Base-by-base conservation (phyloP, 768 basidiomycete genomes). In the Suillus spraguei region DNA sequence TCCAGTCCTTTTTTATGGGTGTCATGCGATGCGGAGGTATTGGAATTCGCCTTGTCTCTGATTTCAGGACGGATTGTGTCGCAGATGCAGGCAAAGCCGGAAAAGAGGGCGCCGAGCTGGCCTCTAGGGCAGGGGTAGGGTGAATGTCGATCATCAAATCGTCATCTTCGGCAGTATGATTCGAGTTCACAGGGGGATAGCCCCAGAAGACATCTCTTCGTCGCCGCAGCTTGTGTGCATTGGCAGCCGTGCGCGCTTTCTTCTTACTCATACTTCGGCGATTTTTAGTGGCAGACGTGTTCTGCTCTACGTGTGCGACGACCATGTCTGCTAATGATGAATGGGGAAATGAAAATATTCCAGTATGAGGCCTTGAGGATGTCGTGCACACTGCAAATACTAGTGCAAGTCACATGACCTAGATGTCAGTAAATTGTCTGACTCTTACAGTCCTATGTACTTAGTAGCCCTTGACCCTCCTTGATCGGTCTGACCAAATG, bases 1-100 rank as follows among this genome's bases (percentile, higher is more conserved):
- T 82, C 96, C 96, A 98, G 67, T 97, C 95, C 72, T 91, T 94
- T 79, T 97, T 97, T 60, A 99, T 77, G 3, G 97, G 97, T 11
- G 95, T 95, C 94, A 98, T 96, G 59, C 97, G 87, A 75, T 99
- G 97, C 10, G 95, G 95, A 14, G 97, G 97, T 74, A 99, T 92
- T 13, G 93, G 82, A 71, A 99, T 87, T 60, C 94, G 85, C 72
- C 97, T 82, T n/a, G 84, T 87, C 77, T 99, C 97, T 5, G 92
- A 89, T 74, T 90, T 94, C 63, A 89, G 80, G 11, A 82, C 75
- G 0, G 84, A 78, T 63, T 82, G 81, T 33, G 82, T 81, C 9
- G 84, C 86, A 53, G 84, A 79, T 10, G 87, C 82, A 9, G 87
- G 80, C 22, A 94, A 81, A 9, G 91, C 85, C 56, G 87, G 83